phyloP scores from a whole-genome alignment of 306 rosid genomes.

The Medicago truncatula region MtrunA17r5.0-ANR NC_053048.1:41518001-41518500 shows the following conservation, averaged over 20 bases:
- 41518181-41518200: too few species aligned
- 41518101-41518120: neutral
- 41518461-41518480: slow-evolving; percentile 20
- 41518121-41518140: neutral
- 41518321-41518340: neutral
- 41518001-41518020: too few species aligned
- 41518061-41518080: too few species aligned
- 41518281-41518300: neutral
- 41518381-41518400: neutral
- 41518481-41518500: slow-evolving; percentile 10
- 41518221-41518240: neutral
- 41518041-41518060: too few species aligned
- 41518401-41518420: slow-evolving; percentile 5
- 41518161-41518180: too few species aligned
- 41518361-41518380: slow-evolving; percentile 1
- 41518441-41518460: slow-evolving; percentile 12
- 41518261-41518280: too few species aligned
- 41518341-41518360: neutral
- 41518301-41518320: neutral
- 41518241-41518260: neutral
- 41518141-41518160: too few species aligned
- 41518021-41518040: too few species aligned
- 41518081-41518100: too few species aligned
- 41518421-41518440: slow-evolving; percentile 15
- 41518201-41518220: neutral